A percentile compares a stretch with the other conserved stretches of the same genome.
Evolutionary conservation across 805 yeast genomes (phyloP).

Genomic region (Candida boidinii): DNA sequence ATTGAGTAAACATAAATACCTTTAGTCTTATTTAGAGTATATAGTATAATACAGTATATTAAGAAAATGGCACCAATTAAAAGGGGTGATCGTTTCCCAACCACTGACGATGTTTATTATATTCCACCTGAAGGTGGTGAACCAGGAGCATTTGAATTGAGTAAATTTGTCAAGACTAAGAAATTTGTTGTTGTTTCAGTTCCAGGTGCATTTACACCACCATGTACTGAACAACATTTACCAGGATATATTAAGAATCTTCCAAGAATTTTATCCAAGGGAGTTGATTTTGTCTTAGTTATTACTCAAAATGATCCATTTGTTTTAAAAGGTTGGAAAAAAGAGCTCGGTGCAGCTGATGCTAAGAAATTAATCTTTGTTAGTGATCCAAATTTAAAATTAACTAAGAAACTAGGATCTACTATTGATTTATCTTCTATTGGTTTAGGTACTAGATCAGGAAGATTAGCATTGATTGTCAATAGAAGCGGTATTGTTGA

Average conservation of each 20-base stretch:
- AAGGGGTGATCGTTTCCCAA: constrained; percentile 28
- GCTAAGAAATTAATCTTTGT: constrained; percentile 43
- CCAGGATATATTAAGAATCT: constrained; percentile 54
- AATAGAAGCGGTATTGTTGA: constrained; percentile 34
- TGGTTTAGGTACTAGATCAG: constrained; percentile 52
- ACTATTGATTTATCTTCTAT: constrained; percentile 41
- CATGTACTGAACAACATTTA: constrained; percentile 64
- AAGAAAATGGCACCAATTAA: constrained; percentile 13
- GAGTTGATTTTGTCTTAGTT: constrained; percentile 56
- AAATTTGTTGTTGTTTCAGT: constrained; percentile 65
- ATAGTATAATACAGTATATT: no score
- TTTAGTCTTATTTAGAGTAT: no score
- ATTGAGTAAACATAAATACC: no score
- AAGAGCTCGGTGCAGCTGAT: constrained; percentile 28
- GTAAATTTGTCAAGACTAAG: constrained; percentile 28
- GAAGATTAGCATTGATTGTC: constrained; percentile 61
- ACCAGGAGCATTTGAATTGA: constrained; percentile 27
- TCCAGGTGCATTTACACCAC: constrained; percentile 86
- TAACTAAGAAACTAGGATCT: constrained; percentile 52
- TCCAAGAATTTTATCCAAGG: constrained; percentile 44
- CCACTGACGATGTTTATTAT: constrained; percentile 24
- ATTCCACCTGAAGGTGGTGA: constrained; percentile 24
- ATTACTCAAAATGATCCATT: constrained; percentile 66
- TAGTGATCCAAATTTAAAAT: constrained; percentile 50
- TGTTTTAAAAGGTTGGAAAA: constrained; percentile 64